Percentiles rank a stretch among this genome's conserved stretches.
Conservation (phyloP, 305 asterid genomes). For the Fraxinus angustifolia region DNA sequence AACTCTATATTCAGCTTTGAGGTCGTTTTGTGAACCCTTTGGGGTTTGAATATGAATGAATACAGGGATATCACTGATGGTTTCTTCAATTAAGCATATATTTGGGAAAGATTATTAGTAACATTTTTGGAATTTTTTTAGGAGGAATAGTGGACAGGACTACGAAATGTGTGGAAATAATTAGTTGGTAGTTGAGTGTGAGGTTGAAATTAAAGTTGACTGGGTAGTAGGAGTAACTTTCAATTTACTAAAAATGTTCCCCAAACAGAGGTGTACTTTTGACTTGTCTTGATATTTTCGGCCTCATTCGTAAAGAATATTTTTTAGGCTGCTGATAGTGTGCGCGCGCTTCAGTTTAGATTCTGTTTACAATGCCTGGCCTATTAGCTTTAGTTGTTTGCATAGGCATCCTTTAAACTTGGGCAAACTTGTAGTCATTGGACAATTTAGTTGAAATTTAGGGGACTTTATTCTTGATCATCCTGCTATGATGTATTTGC, state of each 20-base stretch:
- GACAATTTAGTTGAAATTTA: not conserved
- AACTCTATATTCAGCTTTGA: not conserved
- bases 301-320: not conserved
- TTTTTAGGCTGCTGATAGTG: not conserved
- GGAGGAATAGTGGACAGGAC: not conserved
- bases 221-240: not conserved
- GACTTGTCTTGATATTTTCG: not conserved
- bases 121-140: not conserved
- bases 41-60: not conserved
- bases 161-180: not conserved
- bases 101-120: not conserved
- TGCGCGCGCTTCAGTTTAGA: not conserved
- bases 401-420: not conserved
- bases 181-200: not conserved
- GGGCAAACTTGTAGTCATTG: not conserved
- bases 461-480: not conserved
- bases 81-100: not conserved
- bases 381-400: not conserved
- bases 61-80: not conserved
- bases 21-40: not conserved
- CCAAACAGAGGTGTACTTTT: not conserved
- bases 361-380: not conserved
- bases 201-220: not conserved
- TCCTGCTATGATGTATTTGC: not conserved
- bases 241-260: not conserved